A percentile compares a stretch with the other conserved stretches of the same genome.
These are phyloP conservation scores for Ustilago curta DNA, from an alignment of 1,284 basidiomycete species.

Conservation along the genomic window DNA sequence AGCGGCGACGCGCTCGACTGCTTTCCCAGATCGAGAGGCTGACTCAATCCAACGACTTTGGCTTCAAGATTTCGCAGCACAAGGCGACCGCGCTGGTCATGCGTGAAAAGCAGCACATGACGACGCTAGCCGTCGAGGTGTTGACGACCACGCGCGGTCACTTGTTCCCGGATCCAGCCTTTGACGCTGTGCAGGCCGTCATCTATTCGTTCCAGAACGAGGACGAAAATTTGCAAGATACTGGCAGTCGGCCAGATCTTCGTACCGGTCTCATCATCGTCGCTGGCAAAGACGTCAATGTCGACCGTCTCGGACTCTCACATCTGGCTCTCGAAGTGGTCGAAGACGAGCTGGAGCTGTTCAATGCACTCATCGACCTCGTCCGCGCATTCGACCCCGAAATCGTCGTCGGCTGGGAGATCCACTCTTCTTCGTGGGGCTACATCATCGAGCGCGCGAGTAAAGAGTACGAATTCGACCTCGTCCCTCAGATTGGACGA, in stretches of 20 bases:
- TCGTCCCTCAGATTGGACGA: constrained; percentile 70
- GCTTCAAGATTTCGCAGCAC: constrained; percentile 61
- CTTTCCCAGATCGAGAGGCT: constrained; percentile 78
- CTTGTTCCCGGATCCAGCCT: constrained; percentile 78
- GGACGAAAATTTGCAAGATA: constrained; percentile 68
- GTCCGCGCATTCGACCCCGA: constrained; percentile 88
- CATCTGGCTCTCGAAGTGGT: constrained; percentile 73
- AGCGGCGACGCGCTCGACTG: constrained; percentile 33
- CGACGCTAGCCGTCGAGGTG: constrained; percentile 83
- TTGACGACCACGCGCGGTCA: constrained; percentile 81
- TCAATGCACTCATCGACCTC: constrained; percentile 83
- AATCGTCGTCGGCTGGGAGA: constrained; percentile 90
- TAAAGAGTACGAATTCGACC: constrained; percentile 63
- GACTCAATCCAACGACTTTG: constrained; percentile 79
- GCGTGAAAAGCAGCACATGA: constrained; percentile 82
- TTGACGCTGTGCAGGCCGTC: constrained; percentile 79
- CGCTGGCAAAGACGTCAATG: constrained; percentile 8
- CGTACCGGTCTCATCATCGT: constrained; percentile 57
- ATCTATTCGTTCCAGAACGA: constrained; percentile 79
- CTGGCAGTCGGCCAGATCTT: constrained; percentile 51
- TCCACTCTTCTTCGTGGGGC: constrained; percentile 89
- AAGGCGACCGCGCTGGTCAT: constrained; percentile 40
- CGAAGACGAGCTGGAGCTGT: constrained; percentile 81
- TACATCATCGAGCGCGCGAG: constrained; percentile 81
- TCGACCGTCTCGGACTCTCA: constrained; percentile 52